Evolutionary conservation across 257 asterid genomes (phyloP).

Genomic region (Salvia rosmarinus): DNA sequence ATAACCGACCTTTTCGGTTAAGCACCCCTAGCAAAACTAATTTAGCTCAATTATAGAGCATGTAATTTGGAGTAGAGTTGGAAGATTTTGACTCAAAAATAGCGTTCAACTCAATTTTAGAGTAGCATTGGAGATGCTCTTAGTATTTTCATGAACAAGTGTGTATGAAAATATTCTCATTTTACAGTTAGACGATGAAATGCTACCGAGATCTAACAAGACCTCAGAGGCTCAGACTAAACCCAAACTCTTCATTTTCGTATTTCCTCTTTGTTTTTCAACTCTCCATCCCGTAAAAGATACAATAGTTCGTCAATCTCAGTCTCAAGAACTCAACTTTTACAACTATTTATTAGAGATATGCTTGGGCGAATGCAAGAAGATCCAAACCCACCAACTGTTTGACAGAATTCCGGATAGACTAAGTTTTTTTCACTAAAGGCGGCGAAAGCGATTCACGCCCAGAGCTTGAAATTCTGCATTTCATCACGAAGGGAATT

Average conservation of each 20-base stretch:
- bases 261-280: constrained; percentile 41
- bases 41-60: too few relatives aligned
- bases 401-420: constrained; percentile 70
- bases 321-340: constrained; percentile 24
- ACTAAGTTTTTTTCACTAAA: constrained; percentile 37
- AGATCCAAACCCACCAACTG: constrained; percentile 57
- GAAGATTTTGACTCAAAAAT: too few relatives aligned
- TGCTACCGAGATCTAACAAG: constrained; percentile 40
- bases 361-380: constrained; percentile 68
- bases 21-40: too few relatives aligned
- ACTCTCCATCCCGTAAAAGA: constrained; percentile 37
- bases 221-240: constrained; percentile 30
- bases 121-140: too few relatives aligned
- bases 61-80: too few relatives aligned
- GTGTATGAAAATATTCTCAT: background rate
- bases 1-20: too few relatives aligned
- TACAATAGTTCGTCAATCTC: constrained; percentile 20
- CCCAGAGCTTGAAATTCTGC: constrained; percentile 55
- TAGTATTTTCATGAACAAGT: too few relatives aligned
- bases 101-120: too few relatives aligned
- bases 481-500: constrained; percentile 52
- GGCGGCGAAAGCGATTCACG: constrained; percentile 57
- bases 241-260: constrained; percentile 21
- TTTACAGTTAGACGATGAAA: constrained; percentile 39
- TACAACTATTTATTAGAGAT: constrained; percentile 38